A percentile compares a stretch with the other conserved stretches of the same genome.
Evolutionary conservation across 768 basidiomycete genomes (phyloP).

Genomic region (Leccinellum albellum): DNA sequence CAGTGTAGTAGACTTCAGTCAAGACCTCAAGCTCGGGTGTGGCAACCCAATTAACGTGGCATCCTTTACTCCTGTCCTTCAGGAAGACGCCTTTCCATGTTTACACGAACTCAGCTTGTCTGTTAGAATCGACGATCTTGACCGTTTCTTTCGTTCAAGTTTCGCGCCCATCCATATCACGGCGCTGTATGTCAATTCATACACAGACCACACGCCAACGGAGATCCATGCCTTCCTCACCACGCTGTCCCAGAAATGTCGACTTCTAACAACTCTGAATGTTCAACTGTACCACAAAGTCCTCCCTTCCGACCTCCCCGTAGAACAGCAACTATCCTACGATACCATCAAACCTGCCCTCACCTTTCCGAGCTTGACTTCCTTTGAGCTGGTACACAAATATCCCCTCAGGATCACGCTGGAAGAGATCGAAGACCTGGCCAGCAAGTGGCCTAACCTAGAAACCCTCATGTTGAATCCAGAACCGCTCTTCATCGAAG

Average conservation of each 20-base stretch:
- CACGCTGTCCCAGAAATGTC: conserved; percentile 46
- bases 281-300: conserved; percentile 32
- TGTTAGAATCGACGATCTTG: conserved; percentile 41
- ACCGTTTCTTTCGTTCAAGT: conserved; percentile 40
- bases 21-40: conserved; percentile 43
- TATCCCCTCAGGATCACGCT: conserved; percentile 33
- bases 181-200: conserved; percentile 50
- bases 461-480: conserved; percentile 44
- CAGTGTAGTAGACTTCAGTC: conserved; percentile 50
- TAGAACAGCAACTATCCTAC: conserved; percentile 31
- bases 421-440: conserved; percentile 44
- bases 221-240: conserved; percentile 41
- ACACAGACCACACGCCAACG: conserved; percentile 40
- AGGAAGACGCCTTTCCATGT: conserved; percentile 49
- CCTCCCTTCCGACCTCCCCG: conserved; percentile 9
- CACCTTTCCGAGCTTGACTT: conserved; percentile 24
- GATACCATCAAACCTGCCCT: conserved; percentile 37
- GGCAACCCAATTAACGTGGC: conserved; percentile 44
- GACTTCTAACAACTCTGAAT: conserved; percentile 42
- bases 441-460: conserved; percentile 42
- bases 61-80: conserved; percentile 41
- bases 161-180: conserved; percentile 50
- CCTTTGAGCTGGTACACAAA: conserved; percentile 34
- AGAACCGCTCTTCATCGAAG: conserved; percentile 37
- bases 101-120: conserved; percentile 52